Percentiles rank a stretch among this genome's conserved stretches.
Conservation (phyloP, 371 early-diverging fungal species). For the Actinomortierella wolfii region DNA sequence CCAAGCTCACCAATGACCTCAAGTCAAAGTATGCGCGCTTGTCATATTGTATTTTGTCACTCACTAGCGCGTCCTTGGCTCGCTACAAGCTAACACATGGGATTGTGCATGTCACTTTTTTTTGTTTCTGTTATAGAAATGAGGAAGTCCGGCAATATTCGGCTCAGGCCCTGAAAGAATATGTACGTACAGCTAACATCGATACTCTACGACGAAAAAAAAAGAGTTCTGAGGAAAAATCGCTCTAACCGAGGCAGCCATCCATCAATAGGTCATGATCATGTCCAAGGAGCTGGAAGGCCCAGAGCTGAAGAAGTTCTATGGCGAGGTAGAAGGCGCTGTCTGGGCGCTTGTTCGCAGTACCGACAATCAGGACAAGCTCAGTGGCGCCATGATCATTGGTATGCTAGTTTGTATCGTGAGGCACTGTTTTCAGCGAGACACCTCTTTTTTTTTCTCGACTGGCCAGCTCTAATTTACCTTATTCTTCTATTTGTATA, state of each 20-base stretch:
- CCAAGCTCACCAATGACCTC: constrained; percentile 38
- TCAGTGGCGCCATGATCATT: constrained; percentile 70
- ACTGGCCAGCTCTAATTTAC: neutral
- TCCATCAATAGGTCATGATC: constrained; percentile 22
- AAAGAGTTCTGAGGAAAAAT: too few species aligned
- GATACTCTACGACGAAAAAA: too few species aligned
- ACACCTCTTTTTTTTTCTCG: neutral
- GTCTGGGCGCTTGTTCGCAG: constrained; percentile 71
- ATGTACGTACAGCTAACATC: constrained; percentile 19
- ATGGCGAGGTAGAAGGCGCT: constrained; percentile 61
- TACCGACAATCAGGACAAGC: constrained; percentile 61
- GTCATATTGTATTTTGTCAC: neutral
- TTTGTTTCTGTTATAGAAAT: constrained; percentile 25
- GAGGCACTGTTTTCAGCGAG: constrained; percentile 1
- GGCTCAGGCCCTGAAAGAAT: constrained; percentile 38
- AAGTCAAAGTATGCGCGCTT: constrained; percentile 38
- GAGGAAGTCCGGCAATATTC: constrained; percentile 35
- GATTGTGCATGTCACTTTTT: neutral
- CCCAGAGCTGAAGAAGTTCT: constrained; percentile 40
- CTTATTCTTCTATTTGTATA: neutral
- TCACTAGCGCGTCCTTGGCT: neutral
- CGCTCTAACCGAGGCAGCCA: neutral
- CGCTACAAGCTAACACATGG: too few species aligned
- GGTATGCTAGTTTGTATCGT: constrained; percentile 42
- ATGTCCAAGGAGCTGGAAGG: constrained; percentile 45